A percentile compares a stretch with the other conserved stretches of the same genome.
phyloP scores from a whole-genome alignment of 257 asterid species.

The Nicotiana benthamiana region DNA sequence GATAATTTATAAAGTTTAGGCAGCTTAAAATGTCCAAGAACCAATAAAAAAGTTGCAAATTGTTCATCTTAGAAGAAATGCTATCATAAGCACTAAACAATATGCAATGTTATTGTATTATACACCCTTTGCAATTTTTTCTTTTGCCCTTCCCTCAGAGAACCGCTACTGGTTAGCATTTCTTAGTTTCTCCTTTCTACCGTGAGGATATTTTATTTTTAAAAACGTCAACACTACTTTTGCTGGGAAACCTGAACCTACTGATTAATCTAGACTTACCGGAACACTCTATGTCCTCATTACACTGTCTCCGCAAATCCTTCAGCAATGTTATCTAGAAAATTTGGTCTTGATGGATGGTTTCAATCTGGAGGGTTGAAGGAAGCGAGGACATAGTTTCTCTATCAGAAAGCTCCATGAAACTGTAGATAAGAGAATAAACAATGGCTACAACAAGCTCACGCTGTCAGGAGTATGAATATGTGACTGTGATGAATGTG shows the following conservation, averaged over 20 bases:
- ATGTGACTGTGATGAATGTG: too few species aligned
- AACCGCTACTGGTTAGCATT: neutral
- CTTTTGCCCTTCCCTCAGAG: neutral
- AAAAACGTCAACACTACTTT: neutral
- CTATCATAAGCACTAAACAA: neutral
- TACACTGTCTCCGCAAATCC: too few species aligned
- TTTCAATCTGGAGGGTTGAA: too few species aligned
- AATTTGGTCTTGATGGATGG: too few species aligned
- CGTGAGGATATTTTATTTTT: neutral
- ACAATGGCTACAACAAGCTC: too few species aligned
- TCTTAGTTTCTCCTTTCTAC: neutral
- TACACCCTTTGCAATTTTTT: neutral
- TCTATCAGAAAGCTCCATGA: too few species aligned
- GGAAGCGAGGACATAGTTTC: too few species aligned
- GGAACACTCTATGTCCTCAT: too few species aligned
- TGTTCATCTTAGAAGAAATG: neutral
- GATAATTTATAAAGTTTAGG: conserved; percentile 49
- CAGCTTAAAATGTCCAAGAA: conserved; percentile 46
- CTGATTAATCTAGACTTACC: too few species aligned
- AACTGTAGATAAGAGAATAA: too few species aligned
- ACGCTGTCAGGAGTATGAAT: too few species aligned
- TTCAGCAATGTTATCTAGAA: too few species aligned
- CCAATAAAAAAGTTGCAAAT: conserved; percentile 49
- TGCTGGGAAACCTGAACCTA: neutral
- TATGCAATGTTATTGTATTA: neutral